Percentiles rank a stretch among this genome's conserved stretches.
phyloP scores from a whole-genome alignment of 257 asterid species.

The Nemophila menziesii region DNA sequence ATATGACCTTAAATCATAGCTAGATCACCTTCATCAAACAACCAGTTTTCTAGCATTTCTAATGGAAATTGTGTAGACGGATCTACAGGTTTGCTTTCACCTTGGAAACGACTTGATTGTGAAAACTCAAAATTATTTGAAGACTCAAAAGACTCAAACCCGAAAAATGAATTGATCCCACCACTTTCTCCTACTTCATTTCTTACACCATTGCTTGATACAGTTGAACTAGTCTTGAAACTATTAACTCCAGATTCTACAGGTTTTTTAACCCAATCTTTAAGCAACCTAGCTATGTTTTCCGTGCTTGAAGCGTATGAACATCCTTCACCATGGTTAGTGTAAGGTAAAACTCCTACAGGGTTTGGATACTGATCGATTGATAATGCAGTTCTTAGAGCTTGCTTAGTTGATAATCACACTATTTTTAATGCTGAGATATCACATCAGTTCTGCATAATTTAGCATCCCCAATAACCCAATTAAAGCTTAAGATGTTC shows the following conservation, averaged over 20 bases:
- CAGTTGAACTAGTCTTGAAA: constrained; percentile 8
- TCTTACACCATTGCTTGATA: constrained; percentile 20
- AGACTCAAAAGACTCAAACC: constrained; percentile 39
- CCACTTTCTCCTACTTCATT: constrained; percentile 25
- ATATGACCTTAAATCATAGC: too few species aligned
- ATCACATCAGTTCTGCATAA: too few species aligned
- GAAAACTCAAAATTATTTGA: constrained; percentile 37
- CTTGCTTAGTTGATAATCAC: constrained; percentile 92
- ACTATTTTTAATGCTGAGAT: too few species aligned
- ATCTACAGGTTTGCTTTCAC: constrained; percentile 29
- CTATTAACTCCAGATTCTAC: constrained; percentile 28
- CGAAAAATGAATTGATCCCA: constrained; percentile 43
- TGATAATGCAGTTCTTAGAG: constrained; percentile 64
- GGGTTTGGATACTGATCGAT: constrained; percentile 18
- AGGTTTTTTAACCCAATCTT: constrained; percentile 43
- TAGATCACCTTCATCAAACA: constrained; percentile 35
- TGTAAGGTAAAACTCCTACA: neutral
- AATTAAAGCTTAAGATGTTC: too few species aligned
- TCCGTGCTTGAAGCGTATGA: constrained; percentile 76
- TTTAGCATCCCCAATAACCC: too few species aligned
- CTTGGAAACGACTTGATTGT: constrained; percentile 23
- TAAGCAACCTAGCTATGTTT: constrained; percentile 63
- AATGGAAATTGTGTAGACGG: constrained; percentile 24
- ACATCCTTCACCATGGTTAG: constrained; percentile 6
- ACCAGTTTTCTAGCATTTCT: constrained; percentile 57